Base-by-base conservation (phyloP, 306 rosid species). In the Albizia julibrissin region DNA sequence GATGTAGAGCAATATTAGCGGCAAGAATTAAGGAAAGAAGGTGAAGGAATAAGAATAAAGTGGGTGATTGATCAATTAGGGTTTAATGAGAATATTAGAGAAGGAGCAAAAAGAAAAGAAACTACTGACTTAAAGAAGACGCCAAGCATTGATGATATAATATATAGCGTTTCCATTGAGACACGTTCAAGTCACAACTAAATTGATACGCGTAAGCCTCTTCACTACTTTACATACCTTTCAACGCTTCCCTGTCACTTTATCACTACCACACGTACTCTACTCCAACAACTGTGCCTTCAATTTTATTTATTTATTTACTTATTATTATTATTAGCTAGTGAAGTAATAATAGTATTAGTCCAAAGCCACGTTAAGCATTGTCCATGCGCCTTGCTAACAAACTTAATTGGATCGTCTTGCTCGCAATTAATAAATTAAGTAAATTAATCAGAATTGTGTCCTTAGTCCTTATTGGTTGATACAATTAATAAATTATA, bases 101-200 rank as follows among this genome's bases (percentile, higher is more conserved):
- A 47, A 47, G 52, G 18, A 47, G 6, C 40, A 37, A 37, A 0
- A 37, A 37, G 40, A 37, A 37, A 47, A 4, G 24, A 19, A 19
- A 4, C 6, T 3, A n/a, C 9, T 8, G 21, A 54, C 62, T 21
- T 54, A 12, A 54, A 54, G 14, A 21, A 85, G 77, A 78, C 84
- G 84, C 34, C 85, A 82, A 39, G 24, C 76, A 56, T 0, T 47
- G 52, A 47, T 47, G 16, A 3, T 2, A 46, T 46, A 14, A 18
- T 18, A 50, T 50, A 3, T 59, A 52, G 10, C 18, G 12, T 67
- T 31, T 72, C 9, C 69, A n/a, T 79, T 82, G 83, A 72, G 69
- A 75, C 80, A 62, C 31, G 66, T 74, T 21, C 62, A 75, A 75
- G 75, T 66, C 78, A 26, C 80, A 40, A 76, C 14, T 6, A 1